Conservation (phyloP, 2,329 filamentous ascomycete species). For the Zasmidium cellare region DNA sequence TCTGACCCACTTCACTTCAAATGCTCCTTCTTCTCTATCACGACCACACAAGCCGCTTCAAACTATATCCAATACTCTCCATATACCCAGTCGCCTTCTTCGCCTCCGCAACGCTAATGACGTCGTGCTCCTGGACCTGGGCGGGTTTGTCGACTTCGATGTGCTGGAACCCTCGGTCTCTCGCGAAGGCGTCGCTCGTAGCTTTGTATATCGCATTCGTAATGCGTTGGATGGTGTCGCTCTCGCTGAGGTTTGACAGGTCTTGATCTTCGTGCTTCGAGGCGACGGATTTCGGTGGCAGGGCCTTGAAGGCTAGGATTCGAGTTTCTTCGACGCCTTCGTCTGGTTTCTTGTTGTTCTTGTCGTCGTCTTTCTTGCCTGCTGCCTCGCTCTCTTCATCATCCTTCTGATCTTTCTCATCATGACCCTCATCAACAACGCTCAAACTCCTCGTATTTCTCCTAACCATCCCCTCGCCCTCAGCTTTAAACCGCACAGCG, state of each 20-base stretch:
- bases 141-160: constrained; percentile 26
- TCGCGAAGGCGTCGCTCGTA: constrained; percentile 46
- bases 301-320: constrained; percentile 58
- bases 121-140: constrained; percentile 61
- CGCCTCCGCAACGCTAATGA: constrained; percentile 82
- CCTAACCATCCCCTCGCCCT: constrained; percentile 69
- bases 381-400: too few species aligned
- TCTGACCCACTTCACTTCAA: not conserved
- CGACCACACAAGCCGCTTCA: constrained; percentile 92
- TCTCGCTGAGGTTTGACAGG: constrained; percentile 44
- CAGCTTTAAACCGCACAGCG: constrained; percentile 69
- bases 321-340: constrained; percentile 21
- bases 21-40: constrained; percentile 29
- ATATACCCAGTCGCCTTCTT: constrained; percentile 82
- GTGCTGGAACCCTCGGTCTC: constrained; percentile 31
- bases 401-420: constrained; percentile 23
- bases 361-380: constrained; percentile 22
- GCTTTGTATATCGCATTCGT: constrained; percentile 75
- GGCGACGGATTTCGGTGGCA: constrained; percentile 50
- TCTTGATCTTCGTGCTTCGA: constrained; percentile 29
- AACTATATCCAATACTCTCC: constrained; percentile 81
- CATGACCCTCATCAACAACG: constrained; percentile 51
- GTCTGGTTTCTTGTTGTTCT: constrained; percentile 27
- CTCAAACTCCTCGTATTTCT: constrained; percentile 81
- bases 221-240: constrained; percentile 62